Evolutionary conservation across 352 stramenopile genomes (phyloP).

Genomic region (Globisporangium barbulae): DNA sequence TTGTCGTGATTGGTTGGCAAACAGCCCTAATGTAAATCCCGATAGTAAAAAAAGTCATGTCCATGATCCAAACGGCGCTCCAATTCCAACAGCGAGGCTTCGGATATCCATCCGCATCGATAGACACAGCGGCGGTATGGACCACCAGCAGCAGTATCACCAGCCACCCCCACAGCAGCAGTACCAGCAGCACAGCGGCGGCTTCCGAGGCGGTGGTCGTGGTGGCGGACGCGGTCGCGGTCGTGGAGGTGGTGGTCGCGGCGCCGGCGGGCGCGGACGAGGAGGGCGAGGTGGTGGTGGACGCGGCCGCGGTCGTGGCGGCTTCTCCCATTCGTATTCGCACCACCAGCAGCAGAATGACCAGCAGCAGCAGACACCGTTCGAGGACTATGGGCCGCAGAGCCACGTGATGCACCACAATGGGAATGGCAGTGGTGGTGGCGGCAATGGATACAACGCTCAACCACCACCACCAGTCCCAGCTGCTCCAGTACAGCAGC

Average conservation of each 20-base stretch:
- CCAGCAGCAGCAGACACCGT: conserved; percentile 9
- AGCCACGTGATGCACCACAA: background rate
- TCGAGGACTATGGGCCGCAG: conserved; percentile 6
- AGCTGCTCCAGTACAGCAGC: background rate
- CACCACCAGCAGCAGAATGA: conserved; percentile 6
- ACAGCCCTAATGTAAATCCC: too few relatives aligned
- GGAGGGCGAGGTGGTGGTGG: conserved; percentile 28
- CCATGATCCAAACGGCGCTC: too few relatives aligned
- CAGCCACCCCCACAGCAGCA: background rate
- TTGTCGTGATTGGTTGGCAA: too few relatives aligned
- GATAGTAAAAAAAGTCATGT: too few relatives aligned
- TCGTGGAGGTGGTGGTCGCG: conserved; percentile 7
- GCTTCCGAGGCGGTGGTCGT: conserved; percentile 28
- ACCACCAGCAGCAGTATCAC: conserved; percentile 2
- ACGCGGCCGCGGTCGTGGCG: conserved; percentile 13
- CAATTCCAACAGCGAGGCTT: too few relatives aligned
- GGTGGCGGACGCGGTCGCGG: conserved; percentile 28
- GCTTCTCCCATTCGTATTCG: conserved; percentile 17
- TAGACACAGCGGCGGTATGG: background rate
- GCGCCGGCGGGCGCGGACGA: conserved; percentile 18
- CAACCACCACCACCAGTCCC: background rate
- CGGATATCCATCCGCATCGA: too few relatives aligned
- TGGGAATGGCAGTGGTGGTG: background rate
- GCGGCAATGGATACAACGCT: background rate
- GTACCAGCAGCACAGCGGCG: conserved; percentile 13